Conservation (phyloP, 2,329 filamentous ascomycete species). For the Tolypocladium sp. region DNA sequence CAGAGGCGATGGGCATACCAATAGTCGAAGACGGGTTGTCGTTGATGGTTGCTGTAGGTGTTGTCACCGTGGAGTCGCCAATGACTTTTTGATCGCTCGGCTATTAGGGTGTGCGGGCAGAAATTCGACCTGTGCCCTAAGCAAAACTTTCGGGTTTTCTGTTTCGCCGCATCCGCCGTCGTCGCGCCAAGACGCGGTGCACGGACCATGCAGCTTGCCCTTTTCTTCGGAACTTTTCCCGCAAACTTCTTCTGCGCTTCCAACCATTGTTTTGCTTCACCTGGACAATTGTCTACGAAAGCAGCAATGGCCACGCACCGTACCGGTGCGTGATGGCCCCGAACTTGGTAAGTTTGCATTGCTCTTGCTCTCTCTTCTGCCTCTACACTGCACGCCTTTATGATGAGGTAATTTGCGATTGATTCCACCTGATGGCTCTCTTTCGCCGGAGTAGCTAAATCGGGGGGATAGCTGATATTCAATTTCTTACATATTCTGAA, state of each 20-base stretch:
- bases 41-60: slow-evolving; percentile 27
- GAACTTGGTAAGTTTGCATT: slow-evolving; percentile 18
- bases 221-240: slow-evolving; percentile 1
- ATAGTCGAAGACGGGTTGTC: slow-evolving; percentile 28
- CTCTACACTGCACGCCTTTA: slow-evolving; percentile 21
- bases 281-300: not conserved
- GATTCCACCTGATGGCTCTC: slow-evolving; percentile 77
- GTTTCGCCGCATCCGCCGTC: slow-evolving; percentile 13
- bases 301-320: not conserved
- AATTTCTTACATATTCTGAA: slow-evolving; percentile 99
- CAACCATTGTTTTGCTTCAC: not conserved
- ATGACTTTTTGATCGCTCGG: slow-evolving; percentile 32
- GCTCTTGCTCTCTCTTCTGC: slow-evolving; percentile 2
- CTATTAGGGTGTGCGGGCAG: slow-evolving; percentile 28
- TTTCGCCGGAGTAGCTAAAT: slow-evolving; percentile 82
- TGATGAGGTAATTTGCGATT: slow-evolving; percentile 99
- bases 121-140: slow-evolving; percentile 34
- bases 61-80: slow-evolving; percentile 26
- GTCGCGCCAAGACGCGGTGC: not conserved
- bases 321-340: not conserved
- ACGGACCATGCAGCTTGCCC: slow-evolving; percentile 5
- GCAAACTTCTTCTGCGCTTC: not conserved
- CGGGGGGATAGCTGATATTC: slow-evolving; percentile 73
- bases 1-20: slow-evolving; percentile 24
- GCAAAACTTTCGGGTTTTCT: slow-evolving; percentile 21